Evolutionary conservation across 1,139 yeast species (phyloP), one percentile per base, ranked within the genome.

Genomic region (Debaryomycetaceae sp.): DNA sequence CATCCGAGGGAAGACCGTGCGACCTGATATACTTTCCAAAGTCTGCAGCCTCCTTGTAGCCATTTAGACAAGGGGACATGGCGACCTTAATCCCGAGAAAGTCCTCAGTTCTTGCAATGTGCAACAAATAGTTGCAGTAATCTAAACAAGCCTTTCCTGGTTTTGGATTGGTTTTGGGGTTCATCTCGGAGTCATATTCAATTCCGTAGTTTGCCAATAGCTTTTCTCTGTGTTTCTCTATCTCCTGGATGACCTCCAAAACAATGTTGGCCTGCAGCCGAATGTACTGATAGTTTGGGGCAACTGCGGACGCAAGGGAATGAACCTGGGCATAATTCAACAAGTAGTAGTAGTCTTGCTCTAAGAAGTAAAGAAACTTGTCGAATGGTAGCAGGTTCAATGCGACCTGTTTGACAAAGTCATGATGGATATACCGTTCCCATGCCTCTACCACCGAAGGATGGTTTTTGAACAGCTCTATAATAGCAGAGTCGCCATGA

Each of bases 21-120:
- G 22, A 37, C 42, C 57, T 44, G 8, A 53, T 40, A 5, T 45
- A 31, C 11, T 47, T 45, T 1, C 70, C 76, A 45, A 53, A 60
- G 0, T 43, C 40, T 0, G 70, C 77, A 0, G 87, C 83, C 45
- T 79, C 76, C 35, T 77, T 77, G 59, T 85, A 86, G 1, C 96
- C 96, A 58, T 83, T 78, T 38, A 86, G 65, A 61, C 96, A 87
- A 0, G 96, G 95, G 2, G 90, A 78, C 42, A 87, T 63, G 0
- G 95, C 87, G 6, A 83, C 76, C 48, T 80, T 79, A 42, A 85
- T 74, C 23, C 84, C 87, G 35, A 83, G 62, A 76, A 83, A 85
- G 57, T 83, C 85, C 36, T 72, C 73, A 37, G 62, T 66, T 33
- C 67, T 64, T 2, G 85, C 85, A 6, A 83, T 65, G 34, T 77